Conservation (phyloP, 2,329 filamentous ascomycete genomes). For the Alternaria incomplexa region DNA sequence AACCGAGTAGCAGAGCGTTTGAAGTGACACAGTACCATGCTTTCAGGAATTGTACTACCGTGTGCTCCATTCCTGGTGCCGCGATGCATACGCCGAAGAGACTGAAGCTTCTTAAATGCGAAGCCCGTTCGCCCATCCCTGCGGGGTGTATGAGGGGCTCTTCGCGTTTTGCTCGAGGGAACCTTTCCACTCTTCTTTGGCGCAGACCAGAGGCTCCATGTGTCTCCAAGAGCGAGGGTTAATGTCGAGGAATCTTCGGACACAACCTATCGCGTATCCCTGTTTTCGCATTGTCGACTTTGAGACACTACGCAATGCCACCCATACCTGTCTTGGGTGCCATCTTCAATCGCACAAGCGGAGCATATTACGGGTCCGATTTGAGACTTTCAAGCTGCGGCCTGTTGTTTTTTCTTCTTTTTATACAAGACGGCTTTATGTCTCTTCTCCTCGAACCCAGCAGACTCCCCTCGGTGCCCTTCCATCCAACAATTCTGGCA, state of each 20-base stretch:
- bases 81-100: neutral
- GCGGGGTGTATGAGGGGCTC: neutral
- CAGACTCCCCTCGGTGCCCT: constrained; percentile 74
- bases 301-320: neutral
- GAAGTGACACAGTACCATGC: accelerated
- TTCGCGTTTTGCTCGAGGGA: neutral
- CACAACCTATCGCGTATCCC: neutral
- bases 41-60: neutral
- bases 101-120: neutral
- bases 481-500: constrained; percentile 81
- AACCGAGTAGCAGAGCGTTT: neutral
- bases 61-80: neutral
- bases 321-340: neutral
- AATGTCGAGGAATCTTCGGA: neutral
- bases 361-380: neutral
- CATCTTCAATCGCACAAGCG: neutral
- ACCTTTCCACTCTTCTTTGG: neutral
- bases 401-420: constrained; percentile 26
- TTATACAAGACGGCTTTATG: constrained; percentile 70
- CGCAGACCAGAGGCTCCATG: neutral
- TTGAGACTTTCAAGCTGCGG: constrained; percentile 10
- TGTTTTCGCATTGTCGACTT: neutral
- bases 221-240: neutral
- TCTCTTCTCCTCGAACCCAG: constrained; percentile 71
- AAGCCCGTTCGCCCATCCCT: neutral